phyloP scores from a whole-genome alignment of 805 yeast species.

The Myxozyma neglecta region DNA sequence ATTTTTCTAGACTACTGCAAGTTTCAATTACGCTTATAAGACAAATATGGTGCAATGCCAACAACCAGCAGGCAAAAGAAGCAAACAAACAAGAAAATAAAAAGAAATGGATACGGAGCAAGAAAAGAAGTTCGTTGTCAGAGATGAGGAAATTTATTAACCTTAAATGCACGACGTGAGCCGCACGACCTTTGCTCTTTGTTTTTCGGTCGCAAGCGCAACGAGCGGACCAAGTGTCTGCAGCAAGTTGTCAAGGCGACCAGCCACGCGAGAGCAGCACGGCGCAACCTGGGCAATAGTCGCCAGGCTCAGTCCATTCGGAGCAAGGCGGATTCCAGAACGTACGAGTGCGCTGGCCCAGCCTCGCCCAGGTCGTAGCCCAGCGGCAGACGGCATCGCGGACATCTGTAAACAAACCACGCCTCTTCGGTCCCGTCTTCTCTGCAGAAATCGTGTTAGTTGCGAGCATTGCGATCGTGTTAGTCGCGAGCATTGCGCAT shows the following conservation, averaged over 20 bases:
- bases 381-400: slow-evolving; percentile 22
- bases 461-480: neutral
- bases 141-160: too few relatives aligned
- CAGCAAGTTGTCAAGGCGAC: neutral
- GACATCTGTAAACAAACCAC: slow-evolving; percentile 28
- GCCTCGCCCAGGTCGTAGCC: slow-evolving; percentile 16
- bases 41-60: neutral
- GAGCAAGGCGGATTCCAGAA: slow-evolving; percentile 10
- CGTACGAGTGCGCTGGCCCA: slow-evolving; percentile 9
- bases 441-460: neutral
- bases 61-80: neutral
- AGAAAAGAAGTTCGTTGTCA: neutral
- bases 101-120: neutral
- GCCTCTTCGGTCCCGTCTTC: slow-evolving; percentile 15
- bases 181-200: too few relatives aligned
- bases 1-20: neutral
- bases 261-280: too few relatives aligned
- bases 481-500: neutral
- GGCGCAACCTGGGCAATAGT: too few relatives aligned
- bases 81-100: neutral
- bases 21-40: neutral
- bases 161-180: too few relatives aligned
- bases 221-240: neutral
- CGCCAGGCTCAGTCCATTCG: slow-evolving; percentile 5
- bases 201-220: neutral